Percentiles rank a stretch among this genome's conserved stretches.
Evolutionary conservation across 2,329 filamentous ascomycete species (phyloP).

Genomic region (Magnaporthiopsis rhizophila): DNA sequence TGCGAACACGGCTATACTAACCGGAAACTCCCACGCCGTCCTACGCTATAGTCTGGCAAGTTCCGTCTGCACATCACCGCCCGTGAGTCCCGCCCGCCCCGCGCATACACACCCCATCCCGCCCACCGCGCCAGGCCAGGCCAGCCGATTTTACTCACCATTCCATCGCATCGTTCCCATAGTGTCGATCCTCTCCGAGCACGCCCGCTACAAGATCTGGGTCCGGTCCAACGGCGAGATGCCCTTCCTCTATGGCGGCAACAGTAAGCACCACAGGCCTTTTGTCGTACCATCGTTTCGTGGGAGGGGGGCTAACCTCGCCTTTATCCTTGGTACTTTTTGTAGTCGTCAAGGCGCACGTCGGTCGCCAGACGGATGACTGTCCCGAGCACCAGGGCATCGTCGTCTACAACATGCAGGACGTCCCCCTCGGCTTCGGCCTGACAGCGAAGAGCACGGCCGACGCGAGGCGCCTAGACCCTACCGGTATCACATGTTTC

Average conservation of each 20-base stretch:
- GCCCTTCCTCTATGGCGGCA: constrained; percentile 93
- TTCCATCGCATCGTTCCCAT: background rate
- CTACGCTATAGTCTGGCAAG: constrained; percentile 62
- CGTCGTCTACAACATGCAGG: constrained; percentile 84
- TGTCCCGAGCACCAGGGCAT: constrained; percentile 89
- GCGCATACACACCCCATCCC: background rate
- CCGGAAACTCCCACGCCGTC: constrained; percentile 7
- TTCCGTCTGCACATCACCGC: constrained; percentile 90
- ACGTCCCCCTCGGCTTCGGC: constrained; percentile 89
- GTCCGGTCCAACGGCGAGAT: constrained; percentile 94
- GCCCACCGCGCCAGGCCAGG: no score
- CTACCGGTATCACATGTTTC: constrained; percentile 83
- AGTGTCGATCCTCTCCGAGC: constrained; percentile 77
- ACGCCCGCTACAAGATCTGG: constrained; percentile 96
- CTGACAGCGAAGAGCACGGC: constrained; percentile 81
- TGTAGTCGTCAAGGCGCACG: constrained; percentile 55
- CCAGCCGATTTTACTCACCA: background rate
- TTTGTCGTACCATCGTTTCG: no score
- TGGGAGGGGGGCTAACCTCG: no score
- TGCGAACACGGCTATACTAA: background rate
- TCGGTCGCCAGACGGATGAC: constrained; percentile 82
- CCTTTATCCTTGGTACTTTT: background rate
- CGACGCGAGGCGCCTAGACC: constrained; percentile 76
- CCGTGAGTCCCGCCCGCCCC: constrained; percentile 8
- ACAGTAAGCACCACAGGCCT: constrained; percentile 27